Conservation (phyloP, 2,329 filamentous ascomycete species). For the Alternaria arbusti region DNA sequence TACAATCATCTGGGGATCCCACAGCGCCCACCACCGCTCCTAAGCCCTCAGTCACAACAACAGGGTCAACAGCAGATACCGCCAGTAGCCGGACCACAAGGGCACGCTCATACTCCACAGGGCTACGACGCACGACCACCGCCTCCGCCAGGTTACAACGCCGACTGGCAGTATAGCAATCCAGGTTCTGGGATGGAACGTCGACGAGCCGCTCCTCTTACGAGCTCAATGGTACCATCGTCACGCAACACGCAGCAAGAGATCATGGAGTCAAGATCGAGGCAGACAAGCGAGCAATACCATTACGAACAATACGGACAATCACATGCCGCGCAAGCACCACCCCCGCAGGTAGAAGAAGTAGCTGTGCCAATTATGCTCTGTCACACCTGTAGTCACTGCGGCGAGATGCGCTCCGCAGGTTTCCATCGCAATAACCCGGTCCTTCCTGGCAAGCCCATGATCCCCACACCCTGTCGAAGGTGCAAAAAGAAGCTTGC, state of each 20-base stretch:
- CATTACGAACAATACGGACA: slow-evolving; percentile 23
- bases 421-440: slow-evolving; percentile 46
- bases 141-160: slow-evolving; percentile 17
- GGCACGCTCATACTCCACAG: slow-evolving; percentile 15
- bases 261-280: slow-evolving; percentile 16
- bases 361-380: slow-evolving; percentile 30
- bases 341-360: slow-evolving; percentile 19
- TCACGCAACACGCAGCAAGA: slow-evolving; percentile 15
- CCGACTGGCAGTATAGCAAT: slow-evolving; percentile 26
- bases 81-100: slow-evolving; percentile 9
- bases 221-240: slow-evolving; percentile 19
- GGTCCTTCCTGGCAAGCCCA: slow-evolving; percentile 39
- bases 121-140: slow-evolving; percentile 17
- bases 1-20: slow-evolving; percentile 17
- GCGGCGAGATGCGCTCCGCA: slow-evolving; percentile 41
- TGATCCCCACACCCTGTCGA: slow-evolving; percentile 34
- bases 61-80: slow-evolving; percentile 15
- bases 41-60: slow-evolving; percentile 15
- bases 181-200: slow-evolving; percentile 11
- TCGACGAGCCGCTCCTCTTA: neutral
- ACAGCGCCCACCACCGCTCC: slow-evolving; percentile 27
- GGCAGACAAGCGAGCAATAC: slow-evolving; percentile 22
- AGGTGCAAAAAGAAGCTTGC: slow-evolving; percentile 39
- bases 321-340: slow-evolving; percentile 9
- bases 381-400: slow-evolving; percentile 46